Evolutionary conservation across 148 eudicot species (phyloP).

Genomic region (Selenicereus undatus): DNA sequence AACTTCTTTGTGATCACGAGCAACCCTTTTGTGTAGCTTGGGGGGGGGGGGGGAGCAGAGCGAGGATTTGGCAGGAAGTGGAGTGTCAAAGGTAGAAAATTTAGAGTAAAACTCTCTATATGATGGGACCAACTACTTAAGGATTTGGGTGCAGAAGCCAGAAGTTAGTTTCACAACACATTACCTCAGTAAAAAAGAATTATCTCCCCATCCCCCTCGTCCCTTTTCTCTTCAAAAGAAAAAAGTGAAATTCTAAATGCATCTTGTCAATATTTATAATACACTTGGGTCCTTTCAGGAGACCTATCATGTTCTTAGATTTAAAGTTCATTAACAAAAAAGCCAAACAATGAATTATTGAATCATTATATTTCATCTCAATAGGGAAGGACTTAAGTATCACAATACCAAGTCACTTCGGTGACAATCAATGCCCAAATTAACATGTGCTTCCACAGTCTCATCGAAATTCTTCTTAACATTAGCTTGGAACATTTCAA

Average conservation of each 20-base stretch:
- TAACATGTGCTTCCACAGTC: slow-evolving; percentile 93
- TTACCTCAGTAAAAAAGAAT: not conserved
- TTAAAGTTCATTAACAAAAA: not conserved
- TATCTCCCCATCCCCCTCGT: not conserved
- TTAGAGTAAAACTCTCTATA: not conserved
- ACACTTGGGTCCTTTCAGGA: not conserved
- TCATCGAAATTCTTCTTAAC: slow-evolving; percentile 70
- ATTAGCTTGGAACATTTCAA: slow-evolving; percentile 56
- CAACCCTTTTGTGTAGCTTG: not conserved
- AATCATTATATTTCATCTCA: slow-evolving; percentile 8
- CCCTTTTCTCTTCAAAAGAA: not conserved
- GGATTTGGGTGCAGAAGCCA: not conserved
- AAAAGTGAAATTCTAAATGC: not conserved
- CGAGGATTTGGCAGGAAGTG: not conserved
- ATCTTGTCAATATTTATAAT: not conserved
- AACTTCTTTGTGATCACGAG: not conserved
- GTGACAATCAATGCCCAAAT: slow-evolving; percentile 71
- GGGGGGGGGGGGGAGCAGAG: not conserved
- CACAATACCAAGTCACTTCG: slow-evolving; percentile 80
- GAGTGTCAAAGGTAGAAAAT: not conserved
- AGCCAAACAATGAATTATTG: not conserved
- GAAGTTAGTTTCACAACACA: not conserved
- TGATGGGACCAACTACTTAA: not conserved
- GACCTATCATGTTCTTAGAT: not conserved
- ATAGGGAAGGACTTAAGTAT: slow-evolving; percentile 10